Base-by-base conservation (phyloP, 2,329 filamentous ascomycete genomes). In the Alternaria incomplexa region DNA sequence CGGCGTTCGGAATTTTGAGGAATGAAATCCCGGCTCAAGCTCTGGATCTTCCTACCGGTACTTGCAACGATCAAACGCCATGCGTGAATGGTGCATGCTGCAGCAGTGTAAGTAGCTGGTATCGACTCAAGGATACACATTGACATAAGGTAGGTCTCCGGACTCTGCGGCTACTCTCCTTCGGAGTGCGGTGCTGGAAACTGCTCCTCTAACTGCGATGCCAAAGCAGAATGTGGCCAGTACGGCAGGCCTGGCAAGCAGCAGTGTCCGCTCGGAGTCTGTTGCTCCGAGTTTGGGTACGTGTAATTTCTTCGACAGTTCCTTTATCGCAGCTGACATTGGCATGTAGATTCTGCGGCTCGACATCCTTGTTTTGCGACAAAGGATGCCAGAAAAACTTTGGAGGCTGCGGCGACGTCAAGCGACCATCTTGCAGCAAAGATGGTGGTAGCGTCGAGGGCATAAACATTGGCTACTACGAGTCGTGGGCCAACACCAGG, bases 211-310 rank as follows among this genome's bases (percentile, higher is more conserved):
- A 63, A 64, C 15, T 64, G 62, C 25, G 17, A 45, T 30, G 47
- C 62, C n/a, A 64, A 54, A 22, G 62, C 62, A 13, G 43, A 58
- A 13, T 64, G 62, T 20, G 62, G 62, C 26, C 45, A 58, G 25
- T 56, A 61, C 23, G 55, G 30, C 10, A 25, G 11, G 13, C 28
- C 48, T 23, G 40, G 44, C 2, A 26, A 40, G 25, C 12, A 47
- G 40, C 28, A 52, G 11, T 64, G 62, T 55, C 62, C 62, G 7
- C 17, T 64, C n/a, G 30, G 30, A 3, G 62, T 64, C 11, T 64
- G 62, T 28, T 65, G 62, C 43, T 40, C 43, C 36, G 23, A 56
- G 15, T 58, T 56, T 26, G 62, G 58, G 30, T 57, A 30, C n/a
- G 23, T 15, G n/a, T 26, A 20, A 26, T n/a, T 23, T 17, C 15